Evolutionary conservation across 495 filamentous ascomycete species (phyloP), one percentile per base, ranked within the genome.

Genomic region (Penicillium roqueforti): DNA sequence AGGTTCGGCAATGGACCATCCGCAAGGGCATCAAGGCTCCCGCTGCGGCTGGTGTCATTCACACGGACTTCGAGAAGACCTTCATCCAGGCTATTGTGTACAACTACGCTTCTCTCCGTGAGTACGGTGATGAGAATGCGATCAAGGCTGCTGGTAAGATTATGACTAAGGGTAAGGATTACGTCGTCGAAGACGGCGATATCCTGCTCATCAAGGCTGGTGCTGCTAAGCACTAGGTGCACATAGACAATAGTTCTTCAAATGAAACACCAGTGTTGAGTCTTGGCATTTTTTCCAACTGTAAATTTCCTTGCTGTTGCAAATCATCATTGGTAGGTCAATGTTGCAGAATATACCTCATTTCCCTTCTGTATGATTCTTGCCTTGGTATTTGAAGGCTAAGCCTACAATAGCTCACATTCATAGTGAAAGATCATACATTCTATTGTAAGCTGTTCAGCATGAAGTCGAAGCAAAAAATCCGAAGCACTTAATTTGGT

Each of bases 131-230:
- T 66, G 95, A 99, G 74, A 78, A 81, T 18, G 82, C 83, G 47
- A 87, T 97, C 55, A 95, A 90, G 80, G 85, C 95, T 18, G 89
- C 88, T 62, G 95, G 95, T 58, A 99, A 99, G 78, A 67, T 97
- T 50, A 86, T 96, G 85, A 97, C 95, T 55, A 99, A 97, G 80
- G 95, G 95, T 59, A 99, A 99, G 78, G 95, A 99, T 41, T 97
- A 99, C 68, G 82, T 95, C 22, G 70, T 75, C 6, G 65, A 74
- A 55, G 75, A 79, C 53, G 73, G 73, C 39, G 75, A 81, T 63
- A 82, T 86, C 61, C 65, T 96, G 57, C 79, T 96, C 58, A 90
- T 97, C 78, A 97, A 97, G 78, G 92, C 92, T 34, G 92, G 92
- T 67, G 92, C 92, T 65, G 92, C 92, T 50, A 96, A 96, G 78